phyloP scores from a whole-genome alignment of 2,329 filamentous ascomycete species.

The Rhytidhysteron rufulum region DNA sequence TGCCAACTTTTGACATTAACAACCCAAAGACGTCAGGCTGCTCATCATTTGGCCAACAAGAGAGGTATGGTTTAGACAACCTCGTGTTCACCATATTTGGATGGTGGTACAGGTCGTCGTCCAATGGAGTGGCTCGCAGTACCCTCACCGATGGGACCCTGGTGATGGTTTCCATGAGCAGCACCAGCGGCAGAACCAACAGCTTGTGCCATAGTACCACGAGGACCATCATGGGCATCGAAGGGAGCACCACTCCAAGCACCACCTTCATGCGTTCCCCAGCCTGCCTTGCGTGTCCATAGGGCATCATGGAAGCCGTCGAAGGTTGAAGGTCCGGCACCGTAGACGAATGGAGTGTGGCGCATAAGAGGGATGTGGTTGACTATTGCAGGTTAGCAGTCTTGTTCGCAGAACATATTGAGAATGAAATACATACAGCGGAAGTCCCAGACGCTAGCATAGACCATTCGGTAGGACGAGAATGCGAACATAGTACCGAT shows the following conservation, averaged over 20 bases:
- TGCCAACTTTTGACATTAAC: too few species aligned
- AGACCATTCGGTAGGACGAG: conserved; percentile 63
- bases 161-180: conserved; percentile 18
- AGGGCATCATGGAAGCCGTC: conserved; percentile 51
- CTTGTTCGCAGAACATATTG: background rate
- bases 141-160: conserved; percentile 12
- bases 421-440: conserved; percentile 39
- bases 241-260: conserved; percentile 41
- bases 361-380: conserved; percentile 64
- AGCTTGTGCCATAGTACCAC: conserved; percentile 26
- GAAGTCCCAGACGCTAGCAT: conserved; percentile 66
- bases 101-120: conserved; percentile 22
- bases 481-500: conserved; percentile 66
- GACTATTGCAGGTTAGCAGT: conserved; percentile 21
- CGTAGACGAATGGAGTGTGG: conserved; percentile 53
- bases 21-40: too few species aligned
- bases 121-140: conserved; percentile 19
- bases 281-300: conserved; percentile 59
- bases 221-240: conserved; percentile 38
- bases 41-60: too few species aligned
- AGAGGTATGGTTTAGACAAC: background rate
- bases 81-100: conserved; percentile 2
- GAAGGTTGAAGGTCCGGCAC: conserved; percentile 33
- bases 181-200: conserved; percentile 22
- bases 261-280: conserved; percentile 47